phyloP scores from a whole-genome alignment of 2,329 filamentous ascomycete genomes.

The Penicillium sumatraense region DNA sequence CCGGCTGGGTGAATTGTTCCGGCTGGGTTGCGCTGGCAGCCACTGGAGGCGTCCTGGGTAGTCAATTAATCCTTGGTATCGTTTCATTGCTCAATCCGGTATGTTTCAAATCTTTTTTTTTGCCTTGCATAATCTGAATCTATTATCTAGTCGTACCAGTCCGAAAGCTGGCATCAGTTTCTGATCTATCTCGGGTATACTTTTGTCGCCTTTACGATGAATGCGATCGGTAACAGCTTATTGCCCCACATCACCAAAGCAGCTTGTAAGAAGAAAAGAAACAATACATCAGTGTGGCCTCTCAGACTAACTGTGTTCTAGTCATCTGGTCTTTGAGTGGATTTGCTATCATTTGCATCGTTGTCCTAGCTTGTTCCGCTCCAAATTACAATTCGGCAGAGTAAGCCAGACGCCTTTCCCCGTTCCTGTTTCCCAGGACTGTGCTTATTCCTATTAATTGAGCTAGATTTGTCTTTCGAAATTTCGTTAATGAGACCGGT shows the following conservation, averaged over 20 bases:
- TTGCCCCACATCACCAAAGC: conserved; percentile 70
- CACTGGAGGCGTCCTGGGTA: conserved; percentile 69
- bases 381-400: conserved; percentile 66
- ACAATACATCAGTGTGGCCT: no score
- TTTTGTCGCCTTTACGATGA: conserved; percentile 65
- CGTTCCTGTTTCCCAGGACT: not conserved
- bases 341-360: conserved; percentile 72
- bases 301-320: conserved; percentile 13
- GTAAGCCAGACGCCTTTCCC: conserved; percentile 53
- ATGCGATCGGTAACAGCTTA: conserved; percentile 65
- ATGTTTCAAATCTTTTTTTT: conserved; percentile 6
- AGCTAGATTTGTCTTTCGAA: conserved; percentile 61
- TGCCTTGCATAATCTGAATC: not conserved
- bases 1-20: conserved; percentile 71
- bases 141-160: conserved; percentile 48
- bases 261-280: conserved; percentile 59
- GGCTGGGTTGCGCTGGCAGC: conserved; percentile 73
- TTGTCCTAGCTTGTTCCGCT: conserved; percentile 67
- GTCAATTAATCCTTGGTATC: conserved; percentile 68
- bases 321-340: conserved; percentile 72
- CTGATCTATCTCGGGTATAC: conserved; percentile 71
- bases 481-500: conserved; percentile 70
- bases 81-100: conserved; percentile 64
- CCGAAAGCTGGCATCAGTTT: conserved; percentile 72
- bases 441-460: no score